phyloP scores from a whole-genome alignment of 306 rosid species.

The Amphicarpaea edgeworthii region DNA sequence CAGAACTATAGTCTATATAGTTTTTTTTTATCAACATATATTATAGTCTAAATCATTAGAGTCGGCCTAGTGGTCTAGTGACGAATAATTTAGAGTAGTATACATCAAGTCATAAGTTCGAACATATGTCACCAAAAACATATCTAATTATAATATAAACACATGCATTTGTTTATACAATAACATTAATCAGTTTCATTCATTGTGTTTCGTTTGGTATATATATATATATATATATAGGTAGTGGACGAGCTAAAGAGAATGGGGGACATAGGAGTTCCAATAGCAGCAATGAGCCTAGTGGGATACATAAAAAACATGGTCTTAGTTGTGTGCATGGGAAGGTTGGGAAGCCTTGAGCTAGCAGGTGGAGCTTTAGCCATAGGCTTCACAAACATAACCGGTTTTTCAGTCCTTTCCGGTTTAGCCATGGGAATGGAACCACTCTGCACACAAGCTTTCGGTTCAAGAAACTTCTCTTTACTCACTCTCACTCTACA shows the following conservation, averaged over 20 bases:
- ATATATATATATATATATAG: too few species aligned
- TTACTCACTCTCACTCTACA: constrained; percentile 60
- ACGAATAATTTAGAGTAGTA: too few species aligned
- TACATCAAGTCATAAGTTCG: too few species aligned
- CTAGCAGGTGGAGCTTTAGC: constrained; percentile 82
- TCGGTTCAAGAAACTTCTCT: constrained; percentile 71
- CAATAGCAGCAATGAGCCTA: constrained; percentile 73
- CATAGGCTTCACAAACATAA: constrained; percentile 83
- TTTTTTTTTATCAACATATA: not conserved
- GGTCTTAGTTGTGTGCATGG: constrained; percentile 79
- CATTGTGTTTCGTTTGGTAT: not conserved
- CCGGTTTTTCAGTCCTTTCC: constrained; percentile 77
- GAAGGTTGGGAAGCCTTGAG: constrained; percentile 77
- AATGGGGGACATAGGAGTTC: constrained; percentile 72
- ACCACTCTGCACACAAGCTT: constrained; percentile 75
- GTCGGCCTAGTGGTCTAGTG: too few species aligned
- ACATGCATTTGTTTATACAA: not conserved
- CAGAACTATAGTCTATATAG: not conserved
- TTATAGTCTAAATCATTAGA: not conserved
- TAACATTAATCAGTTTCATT: not conserved
- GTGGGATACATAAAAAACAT: constrained; percentile 77
- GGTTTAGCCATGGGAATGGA: constrained; percentile 89
- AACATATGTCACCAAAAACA: too few species aligned
- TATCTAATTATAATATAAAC: not conserved
- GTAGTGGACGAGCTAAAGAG: constrained; percentile 75